These are phyloP conservation scores for Vigna radiata DNA, from an alignment of 306 rosid species.

Conservation along the genomic window DNA sequence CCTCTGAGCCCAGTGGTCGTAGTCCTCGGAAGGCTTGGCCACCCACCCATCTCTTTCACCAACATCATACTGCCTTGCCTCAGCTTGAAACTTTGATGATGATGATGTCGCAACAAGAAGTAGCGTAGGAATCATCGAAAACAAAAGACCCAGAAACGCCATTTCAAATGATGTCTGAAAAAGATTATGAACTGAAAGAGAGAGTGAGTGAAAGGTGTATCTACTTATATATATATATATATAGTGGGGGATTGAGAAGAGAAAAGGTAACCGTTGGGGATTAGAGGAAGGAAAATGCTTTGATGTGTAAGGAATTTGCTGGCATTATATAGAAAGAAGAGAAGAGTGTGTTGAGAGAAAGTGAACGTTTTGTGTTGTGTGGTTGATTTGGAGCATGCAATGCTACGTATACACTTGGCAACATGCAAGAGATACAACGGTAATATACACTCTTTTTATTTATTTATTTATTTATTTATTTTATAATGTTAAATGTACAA, in stretches of 20 bases:
- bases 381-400: not conserved
- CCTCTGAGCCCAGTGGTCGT: conserved; percentile 64
- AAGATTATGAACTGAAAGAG: not conserved
- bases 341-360: not conserved
- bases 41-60: conserved; percentile 85
- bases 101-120: conserved; percentile 36
- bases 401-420: conserved; percentile 1
- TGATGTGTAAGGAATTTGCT: not conserved
- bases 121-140: conserved; percentile 22
- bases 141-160: conserved; percentile 31
- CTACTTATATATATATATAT: conserved; percentile 14
- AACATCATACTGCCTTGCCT: conserved; percentile 47
- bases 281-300: conserved; percentile 41
- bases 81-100: conserved; percentile 27
- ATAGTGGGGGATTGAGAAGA: conserved; percentile 20
- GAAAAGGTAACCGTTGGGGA: conserved; percentile 50
- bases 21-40: conserved; percentile 60
- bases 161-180: not conserved
- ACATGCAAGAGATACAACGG: conserved; percentile 17
- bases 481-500: not conserved
- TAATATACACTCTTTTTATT: not conserved
- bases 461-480: not conserved
- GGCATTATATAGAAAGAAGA: conserved; percentile 18
- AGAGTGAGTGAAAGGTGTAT: not conserved
- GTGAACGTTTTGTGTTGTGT: not conserved